Conservation (phyloP, 2,329 filamentous ascomycete species). For the Colletotrichum orchidophilum region DNA sequence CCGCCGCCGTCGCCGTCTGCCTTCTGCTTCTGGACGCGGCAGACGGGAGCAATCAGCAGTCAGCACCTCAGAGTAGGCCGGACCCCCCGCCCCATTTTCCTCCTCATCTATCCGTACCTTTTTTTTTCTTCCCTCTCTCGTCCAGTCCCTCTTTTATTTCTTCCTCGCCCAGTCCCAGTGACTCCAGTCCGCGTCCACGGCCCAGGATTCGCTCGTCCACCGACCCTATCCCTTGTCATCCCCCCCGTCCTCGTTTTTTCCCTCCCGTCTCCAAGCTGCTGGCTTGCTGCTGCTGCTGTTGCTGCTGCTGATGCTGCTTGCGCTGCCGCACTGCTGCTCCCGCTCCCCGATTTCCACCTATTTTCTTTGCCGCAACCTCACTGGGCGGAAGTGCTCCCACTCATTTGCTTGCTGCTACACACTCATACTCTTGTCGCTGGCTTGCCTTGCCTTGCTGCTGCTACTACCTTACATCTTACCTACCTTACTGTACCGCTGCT, state of each 20-base stretch:
- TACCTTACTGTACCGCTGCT: background rate
- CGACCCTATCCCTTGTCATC: background rate
- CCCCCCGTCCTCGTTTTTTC: background rate
- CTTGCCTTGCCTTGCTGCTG: background rate
- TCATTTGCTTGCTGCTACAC: background rate
- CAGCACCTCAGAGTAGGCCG: background rate
- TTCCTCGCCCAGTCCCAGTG: background rate
- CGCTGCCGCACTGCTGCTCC: conserved; percentile 3
- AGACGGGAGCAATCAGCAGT: background rate
- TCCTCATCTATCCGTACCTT: background rate
- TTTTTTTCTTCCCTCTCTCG: background rate
- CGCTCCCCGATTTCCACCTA: background rate
- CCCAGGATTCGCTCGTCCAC: background rate
- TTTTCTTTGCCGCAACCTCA: background rate
- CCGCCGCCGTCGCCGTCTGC: background rate
- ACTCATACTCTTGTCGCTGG: background rate
- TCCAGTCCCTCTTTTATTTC: conserved; percentile 2
- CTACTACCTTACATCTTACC: background rate
- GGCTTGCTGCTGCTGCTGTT: background rate
- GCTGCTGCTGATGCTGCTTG: background rate
- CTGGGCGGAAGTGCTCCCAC: background rate
- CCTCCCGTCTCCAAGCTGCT: background rate
- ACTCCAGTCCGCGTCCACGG: no score
- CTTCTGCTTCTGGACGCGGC: background rate
- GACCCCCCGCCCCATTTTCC: background rate